phyloP scores from a whole-genome alignment of 495 filamentous ascomycete genomes.

The Cetradonia linearis region DNA sequence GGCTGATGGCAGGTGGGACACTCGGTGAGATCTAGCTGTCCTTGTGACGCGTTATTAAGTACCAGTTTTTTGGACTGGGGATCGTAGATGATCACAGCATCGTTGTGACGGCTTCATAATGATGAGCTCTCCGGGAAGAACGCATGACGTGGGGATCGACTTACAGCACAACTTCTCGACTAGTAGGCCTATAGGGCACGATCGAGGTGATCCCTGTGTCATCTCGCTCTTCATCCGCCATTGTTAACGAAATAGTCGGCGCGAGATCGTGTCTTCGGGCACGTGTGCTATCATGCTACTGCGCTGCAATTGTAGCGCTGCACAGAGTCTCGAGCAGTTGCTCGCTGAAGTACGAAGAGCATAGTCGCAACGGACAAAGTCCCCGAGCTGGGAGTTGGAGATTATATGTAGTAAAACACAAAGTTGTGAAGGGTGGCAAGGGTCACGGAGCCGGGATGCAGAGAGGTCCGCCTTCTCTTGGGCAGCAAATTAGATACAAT shows the following conservation, averaged over 20 bases:
- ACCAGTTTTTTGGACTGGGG: conserved; percentile 73
- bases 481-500: neutral
- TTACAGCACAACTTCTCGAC: conserved; percentile 44
- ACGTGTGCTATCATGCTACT: neutral
- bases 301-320: neutral
- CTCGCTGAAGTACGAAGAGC: neutral
- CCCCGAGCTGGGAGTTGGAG: too few relatives aligned
- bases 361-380: neutral
- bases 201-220: conserved; percentile 21
- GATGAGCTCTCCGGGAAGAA: conserved; percentile 1
- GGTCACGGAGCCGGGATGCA: neutral
- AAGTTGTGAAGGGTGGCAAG: neutral
- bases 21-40: conserved; percentile 46
- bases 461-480: neutral
- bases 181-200: conserved; percentile 27
- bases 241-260: neutral
- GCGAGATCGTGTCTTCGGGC: neutral
- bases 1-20: conserved; percentile 87
- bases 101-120: conserved; percentile 68
- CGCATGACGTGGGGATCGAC: conserved; percentile 13
- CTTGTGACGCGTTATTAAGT: conserved; percentile 51
- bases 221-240: conserved; percentile 5
- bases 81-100: conserved; percentile 86
- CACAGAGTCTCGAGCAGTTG: neutral
- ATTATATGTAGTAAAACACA: neutral